Evolutionary conservation across 768 basidiomycete species (phyloP).

Genomic region (Russula sp.): DNA sequence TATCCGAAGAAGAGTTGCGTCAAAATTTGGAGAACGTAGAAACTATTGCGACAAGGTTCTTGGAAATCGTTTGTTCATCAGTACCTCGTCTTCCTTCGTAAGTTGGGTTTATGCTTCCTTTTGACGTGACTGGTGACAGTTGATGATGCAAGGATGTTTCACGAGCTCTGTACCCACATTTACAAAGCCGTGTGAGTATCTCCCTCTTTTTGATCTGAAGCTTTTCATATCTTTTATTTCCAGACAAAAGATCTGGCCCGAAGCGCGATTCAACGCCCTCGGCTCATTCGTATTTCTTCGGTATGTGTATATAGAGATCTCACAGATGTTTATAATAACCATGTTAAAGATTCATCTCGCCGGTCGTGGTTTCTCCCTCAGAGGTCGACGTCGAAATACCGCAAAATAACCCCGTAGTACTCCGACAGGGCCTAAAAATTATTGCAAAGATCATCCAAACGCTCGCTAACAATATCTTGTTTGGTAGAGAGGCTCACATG

Average conservation of each 20-base stretch:
- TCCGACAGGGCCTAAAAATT: constrained; percentile 77
- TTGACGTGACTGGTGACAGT: constrained; percentile 25
- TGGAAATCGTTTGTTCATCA: constrained; percentile 71
- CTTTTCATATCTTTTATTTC: constrained; percentile 37
- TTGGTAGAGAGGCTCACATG: constrained; percentile 90
- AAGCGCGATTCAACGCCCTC: constrained; percentile 74
- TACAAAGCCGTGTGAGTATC: constrained; percentile 66
- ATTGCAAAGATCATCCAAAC: constrained; percentile 93
- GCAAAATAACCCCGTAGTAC: constrained; percentile 50
- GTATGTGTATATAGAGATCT: constrained; percentile 38
- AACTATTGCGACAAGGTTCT: constrained; percentile 68
- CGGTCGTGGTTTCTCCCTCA: constrained; percentile 84
- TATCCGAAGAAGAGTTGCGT: constrained; percentile 53
- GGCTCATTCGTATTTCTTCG: constrained; percentile 92
- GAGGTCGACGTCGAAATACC: constrained; percentile 80
- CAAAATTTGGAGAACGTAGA: constrained; percentile 72
- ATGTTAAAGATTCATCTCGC: constrained; percentile 78
- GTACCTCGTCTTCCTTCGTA: constrained; percentile 70
- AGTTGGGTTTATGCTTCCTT: constrained; percentile 35
- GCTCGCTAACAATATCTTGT: constrained; percentile 90
- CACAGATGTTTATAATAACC: constrained; percentile 9
- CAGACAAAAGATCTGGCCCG: constrained; percentile 69
- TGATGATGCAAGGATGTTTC: constrained; percentile 61
- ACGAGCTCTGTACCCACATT: constrained; percentile 83
- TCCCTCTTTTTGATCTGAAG: not conserved